Evolutionary conservation across 805 yeast genomes (phyloP).

Genomic region (Myxozyma vanderwaltii): DNA sequence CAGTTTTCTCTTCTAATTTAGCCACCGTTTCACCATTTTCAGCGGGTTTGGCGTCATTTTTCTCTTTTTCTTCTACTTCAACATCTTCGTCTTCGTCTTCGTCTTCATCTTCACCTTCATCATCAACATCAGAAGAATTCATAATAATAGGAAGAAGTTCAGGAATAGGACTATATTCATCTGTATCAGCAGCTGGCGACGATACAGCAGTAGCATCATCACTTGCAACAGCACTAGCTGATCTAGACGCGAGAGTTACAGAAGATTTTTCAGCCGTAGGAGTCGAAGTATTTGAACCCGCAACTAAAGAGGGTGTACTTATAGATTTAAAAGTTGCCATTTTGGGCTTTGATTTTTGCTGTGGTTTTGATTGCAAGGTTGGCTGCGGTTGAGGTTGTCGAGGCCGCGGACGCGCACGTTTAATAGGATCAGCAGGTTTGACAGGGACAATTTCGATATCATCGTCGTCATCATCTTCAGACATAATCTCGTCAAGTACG

Average conservation of each 20-base stretch:
- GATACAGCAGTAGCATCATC: background rate
- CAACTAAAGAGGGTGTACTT: background rate
- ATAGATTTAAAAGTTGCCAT: background rate
- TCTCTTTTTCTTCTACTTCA: background rate
- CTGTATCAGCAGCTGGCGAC: constrained; percentile 1
- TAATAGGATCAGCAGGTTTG: constrained; percentile 1
- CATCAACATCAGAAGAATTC: constrained; percentile 5
- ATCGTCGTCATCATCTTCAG: constrained; percentile 26
- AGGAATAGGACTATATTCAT: background rate
- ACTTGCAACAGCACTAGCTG: background rate
- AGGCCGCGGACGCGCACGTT: background rate
- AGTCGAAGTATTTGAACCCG: background rate
- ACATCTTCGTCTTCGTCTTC: background rate
- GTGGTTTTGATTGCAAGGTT: background rate
- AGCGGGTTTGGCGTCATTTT: background rate
- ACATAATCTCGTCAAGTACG: constrained; percentile 30
- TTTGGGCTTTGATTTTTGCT: background rate
- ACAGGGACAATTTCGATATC: constrained; percentile 5
- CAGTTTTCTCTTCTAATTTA: background rate
- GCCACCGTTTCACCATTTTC: background rate
- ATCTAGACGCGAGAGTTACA: background rate
- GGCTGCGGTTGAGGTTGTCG: background rate
- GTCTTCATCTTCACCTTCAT: constrained; percentile 10
- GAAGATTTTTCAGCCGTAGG: background rate
- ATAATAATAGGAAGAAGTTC: background rate